Base-by-base conservation (phyloP, 1,284 basidiomycete genomes). In the Cutaneotrichosporon sp. region DNA sequence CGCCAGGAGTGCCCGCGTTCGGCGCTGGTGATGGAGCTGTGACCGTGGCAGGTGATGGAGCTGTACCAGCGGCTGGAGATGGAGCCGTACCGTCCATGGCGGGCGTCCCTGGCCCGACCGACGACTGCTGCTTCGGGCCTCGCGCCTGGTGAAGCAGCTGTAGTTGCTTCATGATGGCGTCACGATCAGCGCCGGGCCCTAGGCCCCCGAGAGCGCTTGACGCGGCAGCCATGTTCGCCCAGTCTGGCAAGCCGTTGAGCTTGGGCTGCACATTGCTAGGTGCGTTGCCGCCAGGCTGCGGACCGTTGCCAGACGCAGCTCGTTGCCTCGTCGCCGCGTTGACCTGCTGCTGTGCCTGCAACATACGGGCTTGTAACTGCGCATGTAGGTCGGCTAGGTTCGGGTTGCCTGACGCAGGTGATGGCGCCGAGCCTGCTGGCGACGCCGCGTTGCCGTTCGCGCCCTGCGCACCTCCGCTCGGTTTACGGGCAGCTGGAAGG, bases 161-260 rank as follows among this genome's bases (percentile, higher is more conserved):
- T 16, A 78, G 61, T 74, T 78, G 77, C 64, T 74, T 75, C 69
- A 78, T 70, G 47, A 78, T 74, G 14, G 73, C 73, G 31, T 78
- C 76, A n/a, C 72, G 72, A 49, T 69, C 73, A 2, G 65, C 63
- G 2, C 71, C 72, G 32, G 59, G 21, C n/a, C 60, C 63, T 26
- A 72, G 53, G 42, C 64, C 63, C 26, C 63, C 53, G 16, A 74
- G 47, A 61, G 72, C 53, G 11, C 64, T 65, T 21, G 57, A 65
- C 0, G 68, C 66, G 32, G 58, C 61, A n/a, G 65, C 61, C 2
- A 56, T 53, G 4, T 50, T 49, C 1, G 66, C 63, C 66, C 66
- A 68, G 26, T 68, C 66, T 2, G 66, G 66, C 1, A 65, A 40
- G 5, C 66, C 66, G 49, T 52, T 58, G 10, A 34, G 1, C 59